These are phyloP conservation scores for Rhododendron griersonianum DNA, from an alignment of 148 eudicot species.

Conservation along the genomic window DNA sequence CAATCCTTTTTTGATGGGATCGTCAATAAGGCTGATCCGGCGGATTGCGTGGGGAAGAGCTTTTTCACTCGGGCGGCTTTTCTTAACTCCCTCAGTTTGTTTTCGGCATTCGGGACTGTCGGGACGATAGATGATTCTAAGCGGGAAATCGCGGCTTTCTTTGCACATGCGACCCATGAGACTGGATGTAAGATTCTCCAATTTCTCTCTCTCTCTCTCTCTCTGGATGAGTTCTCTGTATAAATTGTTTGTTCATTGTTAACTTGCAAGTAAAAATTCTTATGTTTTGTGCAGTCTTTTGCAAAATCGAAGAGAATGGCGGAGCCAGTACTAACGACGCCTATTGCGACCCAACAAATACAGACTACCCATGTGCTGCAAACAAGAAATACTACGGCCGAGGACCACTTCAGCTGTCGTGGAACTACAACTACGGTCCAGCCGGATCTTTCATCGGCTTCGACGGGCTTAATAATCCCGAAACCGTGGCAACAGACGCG, in stretches of 20 bases:
- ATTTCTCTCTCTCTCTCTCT: not conserved
- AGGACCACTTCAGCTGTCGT: conserved; percentile 44
- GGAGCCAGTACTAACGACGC: conserved; percentile 27
- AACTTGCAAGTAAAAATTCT: not conserved
- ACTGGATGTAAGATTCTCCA: conserved; percentile 47
- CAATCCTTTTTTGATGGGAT: conserved; percentile 49
- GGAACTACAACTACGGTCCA: conserved; percentile 43
- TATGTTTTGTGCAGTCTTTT: conserved; percentile 29
- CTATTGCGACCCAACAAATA: conserved; percentile 36
- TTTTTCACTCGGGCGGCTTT: conserved; percentile 49
- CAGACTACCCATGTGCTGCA: conserved; percentile 25
- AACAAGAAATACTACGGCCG: conserved; percentile 34
- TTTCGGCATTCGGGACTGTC: conserved; percentile 35
- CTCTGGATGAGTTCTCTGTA: not conserved
- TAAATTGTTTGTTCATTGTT: not conserved
- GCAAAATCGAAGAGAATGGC: conserved; percentile 45
- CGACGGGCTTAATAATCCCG: conserved; percentile 31
- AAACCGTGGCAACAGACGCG: conserved; percentile 20
- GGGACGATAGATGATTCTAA: conserved; percentile 42
- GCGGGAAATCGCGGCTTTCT: conserved; percentile 68
- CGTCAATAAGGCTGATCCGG: conserved; percentile 20
- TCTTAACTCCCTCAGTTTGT: conserved; percentile 26
- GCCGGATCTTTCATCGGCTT: conserved; percentile 28
- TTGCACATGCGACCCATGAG: conserved; percentile 67
- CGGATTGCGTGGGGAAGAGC: conserved; percentile 42